These are phyloP conservation scores for Monilinia vaccinii-corymbosi DNA, from an alignment of 2,329 filamentous ascomycete species.

Conservation along the genomic window DNA sequence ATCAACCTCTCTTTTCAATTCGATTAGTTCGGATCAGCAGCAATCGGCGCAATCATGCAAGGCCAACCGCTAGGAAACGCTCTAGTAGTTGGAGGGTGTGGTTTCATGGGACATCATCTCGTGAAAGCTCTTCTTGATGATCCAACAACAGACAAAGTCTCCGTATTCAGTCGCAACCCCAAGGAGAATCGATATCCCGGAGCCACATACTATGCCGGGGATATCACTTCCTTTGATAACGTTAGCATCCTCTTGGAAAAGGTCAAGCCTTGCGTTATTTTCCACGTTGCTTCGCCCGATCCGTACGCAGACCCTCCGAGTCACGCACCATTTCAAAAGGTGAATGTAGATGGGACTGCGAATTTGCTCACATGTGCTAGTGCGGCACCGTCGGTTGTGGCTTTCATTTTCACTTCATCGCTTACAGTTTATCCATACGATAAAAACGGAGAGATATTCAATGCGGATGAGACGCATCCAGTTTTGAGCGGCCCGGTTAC, in stretches of 20 bases:
- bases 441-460: neutral
- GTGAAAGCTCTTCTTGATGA: constrained; percentile 26
- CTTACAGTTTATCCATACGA: neutral
- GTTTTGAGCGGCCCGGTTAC: neutral
- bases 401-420: neutral
- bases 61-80: neutral
- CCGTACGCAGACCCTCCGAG: neutral
- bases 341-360: neutral
- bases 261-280: constrained; percentile 26
- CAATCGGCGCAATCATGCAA: neutral
- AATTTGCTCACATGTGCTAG: neutral
- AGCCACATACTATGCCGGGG: constrained; percentile 24
- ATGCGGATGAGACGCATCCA: neutral
- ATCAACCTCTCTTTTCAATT: too few species aligned
- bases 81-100: neutral
- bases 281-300: constrained; percentile 11
- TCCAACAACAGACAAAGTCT: constrained; percentile 17
- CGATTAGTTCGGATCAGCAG: neutral
- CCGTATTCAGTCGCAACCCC: constrained; percentile 27
- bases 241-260: constrained; percentile 20
- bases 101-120: constrained; percentile 11
- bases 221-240: constrained; percentile 21
- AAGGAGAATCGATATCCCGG: constrained; percentile 20
- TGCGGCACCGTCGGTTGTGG: neutral
- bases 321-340: neutral